Base-by-base conservation (phyloP, 306 rosid genomes). In the Vigna trinervia region DNA sequence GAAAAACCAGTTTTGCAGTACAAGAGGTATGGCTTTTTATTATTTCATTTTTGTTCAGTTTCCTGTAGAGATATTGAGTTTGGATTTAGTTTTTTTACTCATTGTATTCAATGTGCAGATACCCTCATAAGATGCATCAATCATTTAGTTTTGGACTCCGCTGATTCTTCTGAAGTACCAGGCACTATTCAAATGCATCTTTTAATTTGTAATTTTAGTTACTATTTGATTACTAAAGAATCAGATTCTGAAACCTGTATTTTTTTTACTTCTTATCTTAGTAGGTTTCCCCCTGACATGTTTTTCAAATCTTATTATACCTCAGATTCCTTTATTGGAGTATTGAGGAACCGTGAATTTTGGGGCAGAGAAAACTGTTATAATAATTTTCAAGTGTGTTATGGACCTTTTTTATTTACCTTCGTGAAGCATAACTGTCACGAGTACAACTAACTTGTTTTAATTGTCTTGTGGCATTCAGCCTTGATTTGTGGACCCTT, bases 101-200 rank as follows among this genome's bases (percentile, higher is more conserved):
- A 73, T 82, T 84, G 72, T 89, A 87, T 87, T 87, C 87, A 66
- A 76, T 87, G 87, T 90, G 94, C 94, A 90, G 94, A 90, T 90
- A 79, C 84, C 83, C 85, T 77, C 86, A 85, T 89, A 87, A 87
- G 89, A 87, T 89, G 89, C 90, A 85, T 89, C 94, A 87, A 85
- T 79, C 88, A 66, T 87, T 87, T 90, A 63, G 83, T 87, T 90
- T 90, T 90, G 91, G 94, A 90, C 91, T 85, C 87, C 61, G 94
- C 86, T 84, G 94, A 90, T 90, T 82, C 94, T 87, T 87, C 94
- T 87, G 94, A 90, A 84, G 94, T 90, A 86, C 87, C 81, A 68
- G 86, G 89, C 91, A 77, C 82, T 84, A 84, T 86, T 90, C 91
- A 90, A 90, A 90, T 81, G 91, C 88, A 87, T 82, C 87, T 83